phyloP scores from a whole-genome alignment of 192 early-diverging fungal species.

The Funneliformis mosseae region DNA sequence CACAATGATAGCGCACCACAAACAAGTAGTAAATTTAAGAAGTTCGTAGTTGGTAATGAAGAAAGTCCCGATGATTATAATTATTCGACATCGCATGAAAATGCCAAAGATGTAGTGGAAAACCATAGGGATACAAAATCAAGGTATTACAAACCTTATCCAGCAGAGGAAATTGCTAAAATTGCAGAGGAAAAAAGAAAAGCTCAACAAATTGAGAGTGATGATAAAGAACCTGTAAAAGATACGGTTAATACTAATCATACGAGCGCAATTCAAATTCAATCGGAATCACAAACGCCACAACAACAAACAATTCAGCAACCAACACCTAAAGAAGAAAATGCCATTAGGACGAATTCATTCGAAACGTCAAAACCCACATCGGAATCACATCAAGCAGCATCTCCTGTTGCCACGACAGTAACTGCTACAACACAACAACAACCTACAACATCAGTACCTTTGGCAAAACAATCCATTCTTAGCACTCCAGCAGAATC shows the following conservation, averaged over 20 bases:
- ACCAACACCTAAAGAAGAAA: neutral
- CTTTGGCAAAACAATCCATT: neutral
- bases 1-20: neutral
- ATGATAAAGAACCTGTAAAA: neutral
- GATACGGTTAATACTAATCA: too few species aligned
- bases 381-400: neutral
- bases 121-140: slow-evolving; percentile 8
- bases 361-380: neutral
- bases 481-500: neutral
- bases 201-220: neutral
- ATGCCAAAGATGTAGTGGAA: neutral
- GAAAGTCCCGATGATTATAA: neutral
- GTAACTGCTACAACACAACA: neutral
- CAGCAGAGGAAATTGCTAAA: slow-evolving; percentile 8
- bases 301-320: neutral
- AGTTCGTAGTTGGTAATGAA: slow-evolving; percentile 14
- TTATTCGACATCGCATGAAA: too few species aligned
- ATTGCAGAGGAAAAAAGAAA: neutral
- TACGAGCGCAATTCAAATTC: neutral
- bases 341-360: neutral
- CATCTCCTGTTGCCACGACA: neutral
- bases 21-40: neutral
- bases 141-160: slow-evolving; percentile 13
- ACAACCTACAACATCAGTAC: neutral
- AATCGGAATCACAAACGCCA: neutral